A percentile compares a stretch with the other conserved stretches of the same genome.
phyloP scores from a whole-genome alignment of 257 asterid genomes.

The Lantana camara region DNA sequence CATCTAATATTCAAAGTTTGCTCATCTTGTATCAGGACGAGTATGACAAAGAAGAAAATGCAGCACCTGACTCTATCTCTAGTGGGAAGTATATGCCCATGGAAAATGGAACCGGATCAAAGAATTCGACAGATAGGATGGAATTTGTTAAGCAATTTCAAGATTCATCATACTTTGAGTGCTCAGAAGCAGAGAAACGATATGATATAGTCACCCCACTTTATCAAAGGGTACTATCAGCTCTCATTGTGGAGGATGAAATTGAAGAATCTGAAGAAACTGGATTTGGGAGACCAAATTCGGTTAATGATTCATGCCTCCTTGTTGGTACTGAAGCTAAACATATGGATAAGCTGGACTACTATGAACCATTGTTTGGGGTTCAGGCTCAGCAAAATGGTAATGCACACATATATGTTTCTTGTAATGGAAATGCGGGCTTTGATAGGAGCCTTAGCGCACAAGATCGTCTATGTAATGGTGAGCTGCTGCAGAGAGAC shows the following conservation, averaged over 20 bases:
- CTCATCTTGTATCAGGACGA: slow-evolving; percentile 50
- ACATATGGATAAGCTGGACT: slow-evolving; percentile 47
- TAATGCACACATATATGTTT: slow-evolving; percentile 41
- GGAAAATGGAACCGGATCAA: slow-evolving; percentile 36
- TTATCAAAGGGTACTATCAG: slow-evolving; percentile 88
- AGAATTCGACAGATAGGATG: slow-evolving; percentile 38
- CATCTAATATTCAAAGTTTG: slow-evolving; percentile 25
- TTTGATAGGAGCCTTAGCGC: slow-evolving; percentile 40
- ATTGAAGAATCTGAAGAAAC: slow-evolving; percentile 73
- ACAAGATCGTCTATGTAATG: slow-evolving; percentile 45
- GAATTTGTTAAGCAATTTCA: slow-evolving; percentile 57
- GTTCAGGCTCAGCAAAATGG: slow-evolving; percentile 60
- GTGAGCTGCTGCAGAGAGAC: slow-evolving; percentile 53
- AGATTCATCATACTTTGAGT: slow-evolving; percentile 44
- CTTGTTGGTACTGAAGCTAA: slow-evolving; percentile 44
- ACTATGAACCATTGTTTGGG: slow-evolving; percentile 53
- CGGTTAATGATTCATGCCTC: slow-evolving; percentile 47
- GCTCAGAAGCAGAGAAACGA: slow-evolving; percentile 46
- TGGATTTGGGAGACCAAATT: slow-evolving; percentile 55
- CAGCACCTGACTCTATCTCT: slow-evolving; percentile 44
- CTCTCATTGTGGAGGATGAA: slow-evolving; percentile 82
- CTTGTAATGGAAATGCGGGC: slow-evolving; percentile 55
- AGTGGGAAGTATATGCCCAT: slow-evolving; percentile 43
- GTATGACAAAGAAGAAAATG: slow-evolving; percentile 44
- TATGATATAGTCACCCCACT: slow-evolving; percentile 61